These are phyloP conservation scores for Diaporthe destruens DNA, from an alignment of 2,329 filamentous ascomycete species.

Conservation along the genomic window DNA sequence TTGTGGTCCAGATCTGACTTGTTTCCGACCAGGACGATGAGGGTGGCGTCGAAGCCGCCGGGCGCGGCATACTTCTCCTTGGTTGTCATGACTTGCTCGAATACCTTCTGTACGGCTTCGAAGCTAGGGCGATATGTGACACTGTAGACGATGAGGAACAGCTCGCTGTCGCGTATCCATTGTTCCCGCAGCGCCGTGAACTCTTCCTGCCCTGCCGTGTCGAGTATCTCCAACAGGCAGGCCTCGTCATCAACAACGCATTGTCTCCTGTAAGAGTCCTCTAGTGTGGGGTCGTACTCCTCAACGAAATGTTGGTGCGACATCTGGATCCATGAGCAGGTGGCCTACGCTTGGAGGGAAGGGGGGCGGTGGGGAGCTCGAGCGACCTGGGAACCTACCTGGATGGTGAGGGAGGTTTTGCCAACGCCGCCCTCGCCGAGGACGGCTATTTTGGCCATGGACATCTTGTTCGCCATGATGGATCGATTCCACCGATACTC, in stretches of 20 bases:
- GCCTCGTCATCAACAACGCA: conserved; percentile 40
- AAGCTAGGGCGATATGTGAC: conserved; percentile 40
- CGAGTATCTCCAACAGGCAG: conserved; percentile 40
- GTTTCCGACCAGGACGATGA: conserved; percentile 41
- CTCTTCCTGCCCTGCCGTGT: conserved; percentile 42
- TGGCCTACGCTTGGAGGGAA: background rate
- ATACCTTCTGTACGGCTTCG: conserved; percentile 40
- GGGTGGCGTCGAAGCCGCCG: conserved; percentile 36
- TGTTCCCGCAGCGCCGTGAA: conserved; percentile 41
- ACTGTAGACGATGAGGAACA: conserved; percentile 41
- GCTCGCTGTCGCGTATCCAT: conserved; percentile 42
- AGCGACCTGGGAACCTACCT: conserved; percentile 24
- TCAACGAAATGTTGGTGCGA: conserved; percentile 41
- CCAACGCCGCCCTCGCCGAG: conserved; percentile 41
- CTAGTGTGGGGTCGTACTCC: conserved; percentile 41
- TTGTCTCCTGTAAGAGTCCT: conserved; percentile 41
- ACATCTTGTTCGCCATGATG: conserved; percentile 40
- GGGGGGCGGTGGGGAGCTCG: conserved; percentile 1
- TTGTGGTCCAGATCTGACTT: conserved; percentile 41
- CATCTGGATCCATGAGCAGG: conserved; percentile 34
- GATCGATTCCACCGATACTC: conserved; percentile 23
- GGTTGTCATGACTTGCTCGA: conserved; percentile 38
- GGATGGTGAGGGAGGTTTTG: conserved; percentile 41
- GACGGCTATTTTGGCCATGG: conserved; percentile 39
- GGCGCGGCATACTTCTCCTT: conserved; percentile 37